Evolutionary conservation across 345 rosid genomes (phyloP), one percentile per base, ranked within the genome.

Genomic region (Eutrema heterophyllum): DNA sequence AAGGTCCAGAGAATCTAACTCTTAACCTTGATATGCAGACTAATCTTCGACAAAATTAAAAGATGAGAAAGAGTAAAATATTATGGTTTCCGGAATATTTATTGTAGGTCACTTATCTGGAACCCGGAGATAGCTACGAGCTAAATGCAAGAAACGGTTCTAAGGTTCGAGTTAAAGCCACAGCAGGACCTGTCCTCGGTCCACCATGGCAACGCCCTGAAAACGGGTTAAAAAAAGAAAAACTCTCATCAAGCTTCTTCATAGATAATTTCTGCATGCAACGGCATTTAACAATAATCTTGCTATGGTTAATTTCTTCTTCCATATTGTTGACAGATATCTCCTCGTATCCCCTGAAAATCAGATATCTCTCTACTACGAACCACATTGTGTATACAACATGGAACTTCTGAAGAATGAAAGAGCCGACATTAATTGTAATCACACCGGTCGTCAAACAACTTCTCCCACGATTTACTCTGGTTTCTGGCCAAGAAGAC

Each of bases 171-270:
- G 83, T 91, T 58, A 67, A 82, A 76, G 98, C 93, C 24, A 88
- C 93, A 15, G 89, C 95, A 38, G 98, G 97, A 61, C 97, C 98
- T 68, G 81, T 94, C 53, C 84, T 91, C 0, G 98, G 98, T 79
- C 98, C 95, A 80, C 98, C 97, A 29, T 94, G 98, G 98, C 96
- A 94, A 82, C 90, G 90, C 21, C 98, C 97, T 41, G 98, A 91
- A 83, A 94, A 89, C 39, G 98, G 97, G 90, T 91, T n/a, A n/a
- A n/a, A n/a, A n/a, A 84, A 68, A 27, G 1, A 4, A n/a, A 29
- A 21, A 40, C 49, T 64, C 52, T 29, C 46, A 44, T 54, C 40
- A 70, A 52, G 5, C 58, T 55, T 48, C 54, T 13, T 4, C 4
- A 27, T 45, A 9, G 29, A 49, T 9, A 16, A 7, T n/a, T 39